Percentiles rank a stretch among this genome's conserved stretches.
Evolutionary conservation across 768 basidiomycete genomes (phyloP).

Genomic region (Terana coerulea): DNA sequence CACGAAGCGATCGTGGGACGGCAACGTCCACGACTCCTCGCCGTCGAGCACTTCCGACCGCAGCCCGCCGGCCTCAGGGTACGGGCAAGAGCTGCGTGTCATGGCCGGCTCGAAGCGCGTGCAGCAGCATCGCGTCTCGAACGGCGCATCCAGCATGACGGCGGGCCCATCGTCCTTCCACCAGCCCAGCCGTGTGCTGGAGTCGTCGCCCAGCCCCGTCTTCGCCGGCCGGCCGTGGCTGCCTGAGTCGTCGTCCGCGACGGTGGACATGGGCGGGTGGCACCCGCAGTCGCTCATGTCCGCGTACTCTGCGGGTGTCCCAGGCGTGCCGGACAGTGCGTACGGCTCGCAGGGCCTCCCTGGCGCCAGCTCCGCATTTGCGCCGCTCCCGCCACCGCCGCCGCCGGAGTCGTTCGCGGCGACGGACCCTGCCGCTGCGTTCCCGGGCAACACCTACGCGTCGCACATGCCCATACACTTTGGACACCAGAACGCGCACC

Average conservation of each 20-base stretch:
- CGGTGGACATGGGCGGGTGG: no score
- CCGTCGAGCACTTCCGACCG: not conserved
- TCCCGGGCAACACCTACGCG: not conserved
- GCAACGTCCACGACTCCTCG: slow-evolving; percentile 50
- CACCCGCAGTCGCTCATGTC: no score
- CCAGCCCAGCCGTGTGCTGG: no score
- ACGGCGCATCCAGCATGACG: not conserved
- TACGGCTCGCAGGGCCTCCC: no score
- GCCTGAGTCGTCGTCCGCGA: no score
- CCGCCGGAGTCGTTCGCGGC: not conserved
- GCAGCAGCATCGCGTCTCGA: not conserved
- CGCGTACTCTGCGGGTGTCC: no score
- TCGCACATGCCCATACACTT: no score
- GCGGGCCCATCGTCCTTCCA: not conserved
- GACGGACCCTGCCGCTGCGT: not conserved
- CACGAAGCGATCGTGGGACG: slow-evolving; percentile 48
- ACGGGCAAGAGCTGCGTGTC: slow-evolving; percentile 18
- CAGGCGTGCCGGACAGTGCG: no score
- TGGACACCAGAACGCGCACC: no score
- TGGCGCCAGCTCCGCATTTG: no score
- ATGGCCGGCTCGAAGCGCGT: slow-evolving; percentile 31
- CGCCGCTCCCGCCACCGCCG: not conserved
- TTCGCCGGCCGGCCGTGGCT: no score
- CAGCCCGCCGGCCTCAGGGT: not conserved
- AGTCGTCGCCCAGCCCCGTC: no score